A percentile compares a stretch with the other conserved stretches of the same genome.
Conservation (phyloP, 2,329 filamentous ascomycete species). For the Tolypocladium ovalisporum region DNA sequence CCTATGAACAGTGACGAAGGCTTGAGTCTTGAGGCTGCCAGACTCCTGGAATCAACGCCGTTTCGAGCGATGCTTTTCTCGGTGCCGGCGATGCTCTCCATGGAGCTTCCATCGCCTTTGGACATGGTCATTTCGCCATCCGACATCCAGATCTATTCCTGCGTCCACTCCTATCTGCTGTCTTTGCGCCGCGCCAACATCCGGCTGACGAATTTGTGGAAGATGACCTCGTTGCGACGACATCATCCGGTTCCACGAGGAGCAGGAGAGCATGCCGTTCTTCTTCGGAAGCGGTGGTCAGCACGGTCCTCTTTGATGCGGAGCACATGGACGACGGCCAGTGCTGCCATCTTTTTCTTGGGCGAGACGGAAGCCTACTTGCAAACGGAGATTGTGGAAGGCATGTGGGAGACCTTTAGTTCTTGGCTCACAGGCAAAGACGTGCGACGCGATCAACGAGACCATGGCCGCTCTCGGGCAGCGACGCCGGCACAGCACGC, state of each 20-base stretch:
- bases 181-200: slow-evolving; percentile 79
- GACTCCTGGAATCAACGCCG: slow-evolving; percentile 35
- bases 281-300: slow-evolving; percentile 54
- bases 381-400: slow-evolving; percentile 77
- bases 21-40: slow-evolving; percentile 17
- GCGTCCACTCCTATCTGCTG: slow-evolving; percentile 79
- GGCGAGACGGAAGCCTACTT: slow-evolving; percentile 82
- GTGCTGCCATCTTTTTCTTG: slow-evolving; percentile 78
- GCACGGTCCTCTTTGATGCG: slow-evolving; percentile 58
- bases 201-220: slow-evolving; percentile 77
- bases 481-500: slow-evolving; percentile 10
- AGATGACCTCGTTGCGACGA: slow-evolving; percentile 65
- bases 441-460: slow-evolving; percentile 13
- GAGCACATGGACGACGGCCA: slow-evolving; percentile 81
- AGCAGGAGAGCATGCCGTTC: slow-evolving; percentile 48
- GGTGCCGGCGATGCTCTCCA: slow-evolving; percentile 54
- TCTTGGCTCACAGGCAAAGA: slow-evolving; percentile 53
- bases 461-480: slow-evolving; percentile 10
- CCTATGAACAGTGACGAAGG: slow-evolving; percentile 26
- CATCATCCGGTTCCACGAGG: slow-evolving; percentile 61
- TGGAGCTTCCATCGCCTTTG: slow-evolving; percentile 67
- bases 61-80: slow-evolving; percentile 81
- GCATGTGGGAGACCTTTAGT: slow-evolving; percentile 71
- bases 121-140: slow-evolving; percentile 74
- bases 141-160: slow-evolving; percentile 70